Evolutionary conservation across 1,139 yeast species (phyloP).

Genomic region (Pichia sp.): DNA sequence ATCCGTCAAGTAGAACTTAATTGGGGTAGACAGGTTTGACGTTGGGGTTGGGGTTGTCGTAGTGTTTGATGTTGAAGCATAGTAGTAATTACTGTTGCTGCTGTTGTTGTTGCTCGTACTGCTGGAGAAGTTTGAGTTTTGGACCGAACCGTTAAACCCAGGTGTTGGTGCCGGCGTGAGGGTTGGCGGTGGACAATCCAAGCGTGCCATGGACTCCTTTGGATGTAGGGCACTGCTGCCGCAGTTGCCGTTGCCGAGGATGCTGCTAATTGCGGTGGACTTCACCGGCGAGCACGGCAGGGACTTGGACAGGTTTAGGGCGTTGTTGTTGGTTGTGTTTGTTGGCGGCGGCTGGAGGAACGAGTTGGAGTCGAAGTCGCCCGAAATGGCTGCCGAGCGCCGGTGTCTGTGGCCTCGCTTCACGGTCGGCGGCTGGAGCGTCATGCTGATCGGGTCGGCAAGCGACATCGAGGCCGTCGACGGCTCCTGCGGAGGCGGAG

Average conservation of each 20-base stretch:
- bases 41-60: background rate
- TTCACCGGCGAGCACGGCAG: constrained; percentile 15
- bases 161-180: background rate
- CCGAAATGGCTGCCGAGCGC: constrained; percentile 69
- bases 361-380: constrained; percentile 52
- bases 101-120: background rate
- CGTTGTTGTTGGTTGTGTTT: background rate
- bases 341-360: constrained; percentile 11
- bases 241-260: background rate
- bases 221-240: background rate
- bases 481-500: background rate
- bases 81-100: background rate
- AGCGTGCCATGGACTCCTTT: background rate
- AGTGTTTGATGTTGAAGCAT: background rate
- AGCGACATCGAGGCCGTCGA: constrained; percentile 2
- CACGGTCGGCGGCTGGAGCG: constrained; percentile 9
- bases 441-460: constrained; percentile 15
- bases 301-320: constrained; percentile 9
- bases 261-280: background rate
- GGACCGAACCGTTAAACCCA: background rate
- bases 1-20: constrained; percentile 30
- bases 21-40: constrained; percentile 13
- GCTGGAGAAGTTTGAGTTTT: background rate
- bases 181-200: background rate
- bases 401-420: constrained; percentile 59